Evolutionary conservation across 2,329 filamentous ascomycete genomes (phyloP), one percentile per base, ranked within the genome.

Genomic region (Chaetomiaceae sp.): DNA sequence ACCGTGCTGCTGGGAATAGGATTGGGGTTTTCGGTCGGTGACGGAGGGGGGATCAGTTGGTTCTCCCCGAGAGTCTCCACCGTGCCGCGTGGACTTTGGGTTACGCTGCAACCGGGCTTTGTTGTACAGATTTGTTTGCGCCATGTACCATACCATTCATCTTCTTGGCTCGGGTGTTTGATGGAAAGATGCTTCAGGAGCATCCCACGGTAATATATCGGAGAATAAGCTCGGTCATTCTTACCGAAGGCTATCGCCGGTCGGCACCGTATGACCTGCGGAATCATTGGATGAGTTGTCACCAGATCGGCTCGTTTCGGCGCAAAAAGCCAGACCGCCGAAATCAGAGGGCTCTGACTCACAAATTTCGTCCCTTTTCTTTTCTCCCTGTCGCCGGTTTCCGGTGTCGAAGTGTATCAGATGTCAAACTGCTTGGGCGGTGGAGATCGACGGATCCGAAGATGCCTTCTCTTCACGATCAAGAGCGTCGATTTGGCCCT

Each of bases 1-100:
- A 79, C 42, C 78, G 81, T 62, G 80, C 80, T 8, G 76, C 79
- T 8, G 77, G 76, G 6, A 74, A 69, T 34, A 75, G 76, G 6
- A 57, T 65, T 34, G 76, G 73, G 58, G 56, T 74, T n/a, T 63
- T 69, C 32, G n/a, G n/a, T n/a, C n/a, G n/a, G n/a, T 60, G 32
- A 57, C 29, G 14, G 10, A 11, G n/a, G n/a, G n/a, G n/a, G n/a
- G n/a, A n/a, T n/a, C n/a, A n/a, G 19, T 9, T 32, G 15, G 15
- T 14, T 10, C 33, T 11, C 10, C 32, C 14, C 33, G 37, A 14
- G n/a, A 12, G n/a, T n/a, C 34, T 46, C 27, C 38, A 40, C 38
- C 30, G 18, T 34, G 29, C 39, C 49, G 30, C 38, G 35, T 49
- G 48, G 48, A 37, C 43, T 39, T n/a, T 43, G 48, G 42, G 32